A percentile compares a stretch with the other conserved stretches of the same genome.
Evolutionary conservation across 139 green algal species (phyloP).

Genomic region (Dunaliella sp.): DNA sequence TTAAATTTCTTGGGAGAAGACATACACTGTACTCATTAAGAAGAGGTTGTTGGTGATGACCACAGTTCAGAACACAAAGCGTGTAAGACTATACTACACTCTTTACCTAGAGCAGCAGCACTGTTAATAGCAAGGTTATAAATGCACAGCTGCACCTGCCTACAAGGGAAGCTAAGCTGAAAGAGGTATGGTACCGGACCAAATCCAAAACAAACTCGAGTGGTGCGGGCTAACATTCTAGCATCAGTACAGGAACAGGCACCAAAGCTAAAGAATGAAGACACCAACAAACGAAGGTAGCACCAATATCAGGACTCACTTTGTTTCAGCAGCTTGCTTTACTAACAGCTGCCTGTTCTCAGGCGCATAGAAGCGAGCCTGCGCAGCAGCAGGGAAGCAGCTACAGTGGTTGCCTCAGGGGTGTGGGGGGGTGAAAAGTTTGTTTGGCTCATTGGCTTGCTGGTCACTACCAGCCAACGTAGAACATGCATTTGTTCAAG

Average conservation of each 20-base stretch:
- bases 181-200: too few relatives aligned
- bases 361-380: constrained; percentile 56
- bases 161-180: too few relatives aligned
- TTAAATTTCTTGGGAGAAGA: too few relatives aligned
- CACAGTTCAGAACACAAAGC: too few relatives aligned
- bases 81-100: not conserved
- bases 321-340: constrained; percentile 22
- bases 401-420: not conserved
- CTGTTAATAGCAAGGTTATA: not conserved
- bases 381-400: not conserved
- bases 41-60: not conserved
- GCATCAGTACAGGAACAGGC: too few relatives aligned
- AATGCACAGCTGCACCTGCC: too few relatives aligned
- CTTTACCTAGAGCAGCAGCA: not conserved
- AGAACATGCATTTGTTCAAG: not conserved
- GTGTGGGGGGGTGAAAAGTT: not conserved
- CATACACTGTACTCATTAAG: not conserved
- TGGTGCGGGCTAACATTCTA: too few relatives aligned
- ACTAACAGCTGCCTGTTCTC: constrained; percentile 47
- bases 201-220: too few relatives aligned
- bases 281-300: too few relatives aligned
- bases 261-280: too few relatives aligned
- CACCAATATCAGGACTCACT: constrained; percentile 12
- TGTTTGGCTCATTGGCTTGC: not conserved
- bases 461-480: not conserved